Evolutionary conservation across 768 basidiomycete genomes (phyloP), one percentile per base, ranked within the genome.

Genomic region (Leccinum incarnatum): DNA sequence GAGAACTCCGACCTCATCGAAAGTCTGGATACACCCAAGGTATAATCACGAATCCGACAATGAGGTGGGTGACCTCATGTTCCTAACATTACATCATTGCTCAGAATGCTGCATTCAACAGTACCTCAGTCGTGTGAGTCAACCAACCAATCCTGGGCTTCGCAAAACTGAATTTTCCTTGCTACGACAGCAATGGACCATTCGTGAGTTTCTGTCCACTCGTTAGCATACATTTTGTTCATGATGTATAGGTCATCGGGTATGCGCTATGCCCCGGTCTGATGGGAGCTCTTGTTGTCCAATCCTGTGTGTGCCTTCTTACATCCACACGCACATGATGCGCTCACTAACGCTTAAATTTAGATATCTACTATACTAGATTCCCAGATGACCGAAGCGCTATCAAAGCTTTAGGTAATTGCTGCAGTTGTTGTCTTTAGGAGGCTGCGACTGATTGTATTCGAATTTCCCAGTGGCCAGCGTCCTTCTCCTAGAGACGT

Each of bases 401-500:
- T 17, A 49, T 49, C 27, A 49, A 49, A 10, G 4, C 12, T 17
- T 29, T 49, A 29, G 48, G 48, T 49, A 17, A 21, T 17, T 29
- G 17, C 17, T 5, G 15, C 4, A 2, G 40, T 0, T 21, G 0
- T 32, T 21, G n/a, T 47, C 27, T 21, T 51, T 55, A 37, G 30
- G 4, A 25, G 3, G 5, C 6, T 21, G n/a, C 4, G 42, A 42
- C 10, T 42, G n/a, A 42, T 42, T 42, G n/a, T 42, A 5, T 42
- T 9, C 8, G 11, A 14, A 68, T 69, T 65, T n/a, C n/a, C 11
- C 15, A 69, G 67, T 68, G 0, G 53, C 19, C 2, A 27, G 36
- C 3, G 11, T 62, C 12, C 58, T 68, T 21, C 17, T 66, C 5
- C 54, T 70, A 19, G 69, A 70, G 34, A 54, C 40, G 3, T n/a